Evolutionary conservation across 2,329 filamentous ascomycete genomes (phyloP).

Genomic region (Periconia sp.): DNA sequence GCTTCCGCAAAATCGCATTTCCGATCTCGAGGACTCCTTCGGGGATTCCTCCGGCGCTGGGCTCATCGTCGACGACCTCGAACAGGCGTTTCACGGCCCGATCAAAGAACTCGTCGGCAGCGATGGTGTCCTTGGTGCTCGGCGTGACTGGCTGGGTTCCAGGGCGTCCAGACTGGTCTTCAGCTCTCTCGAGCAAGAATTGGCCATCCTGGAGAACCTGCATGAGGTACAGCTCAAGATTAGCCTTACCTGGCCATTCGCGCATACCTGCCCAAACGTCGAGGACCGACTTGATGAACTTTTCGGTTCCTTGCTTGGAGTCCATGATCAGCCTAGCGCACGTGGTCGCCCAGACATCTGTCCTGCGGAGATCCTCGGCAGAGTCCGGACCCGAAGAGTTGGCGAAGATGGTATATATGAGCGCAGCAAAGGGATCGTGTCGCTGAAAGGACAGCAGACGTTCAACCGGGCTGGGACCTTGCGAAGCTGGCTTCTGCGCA

Average conservation of each 20-base stretch:
- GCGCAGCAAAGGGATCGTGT: constrained; percentile 81
- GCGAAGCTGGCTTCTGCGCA: constrained; percentile 57
- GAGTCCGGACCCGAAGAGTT: constrained; percentile 83
- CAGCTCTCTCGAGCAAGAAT: constrained; percentile 85
- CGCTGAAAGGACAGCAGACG: constrained; percentile 87
- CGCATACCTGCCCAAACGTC: constrained; percentile 87
- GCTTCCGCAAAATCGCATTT: constrained; percentile 78
- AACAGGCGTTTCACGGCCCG: constrained; percentile 81
- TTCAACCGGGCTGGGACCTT: constrained; percentile 72
- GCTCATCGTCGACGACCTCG: constrained; percentile 80
- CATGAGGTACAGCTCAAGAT: constrained; percentile 94
- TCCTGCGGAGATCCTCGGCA: constrained; percentile 77
- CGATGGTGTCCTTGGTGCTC: constrained; percentile 78
- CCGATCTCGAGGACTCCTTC: constrained; percentile 84
- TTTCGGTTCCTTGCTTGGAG: constrained; percentile 76
- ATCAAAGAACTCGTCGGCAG: constrained; percentile 87
- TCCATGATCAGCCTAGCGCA: constrained; percentile 83
- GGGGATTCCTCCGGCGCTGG: constrained; percentile 81
- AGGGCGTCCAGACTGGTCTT: constrained; percentile 73
- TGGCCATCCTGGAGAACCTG: constrained; percentile 91
- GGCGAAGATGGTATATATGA: constrained; percentile 87
- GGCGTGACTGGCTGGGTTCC: constrained; percentile 74
- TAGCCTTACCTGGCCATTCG: constrained; percentile 87
- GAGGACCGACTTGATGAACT: constrained; percentile 81
- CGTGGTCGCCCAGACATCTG: constrained; percentile 86